phyloP scores from a whole-genome alignment of 192 early-diverging fungal species.

The Blastocladiella britannica region DNA sequence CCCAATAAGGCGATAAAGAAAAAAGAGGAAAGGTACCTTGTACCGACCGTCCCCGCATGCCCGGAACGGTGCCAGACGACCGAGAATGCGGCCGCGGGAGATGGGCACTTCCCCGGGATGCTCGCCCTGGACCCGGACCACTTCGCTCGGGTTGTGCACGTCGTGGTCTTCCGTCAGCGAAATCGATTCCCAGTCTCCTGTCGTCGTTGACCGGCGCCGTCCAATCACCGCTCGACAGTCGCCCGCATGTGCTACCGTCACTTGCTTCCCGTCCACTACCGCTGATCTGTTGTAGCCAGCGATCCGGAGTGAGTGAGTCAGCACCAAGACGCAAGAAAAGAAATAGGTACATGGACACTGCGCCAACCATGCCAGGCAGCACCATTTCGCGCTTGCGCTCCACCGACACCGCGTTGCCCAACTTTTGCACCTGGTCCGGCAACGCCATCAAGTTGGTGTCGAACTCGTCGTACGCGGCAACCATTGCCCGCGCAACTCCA shows the following conservation, averaged over 20 bases:
- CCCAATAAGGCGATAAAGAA: no score
- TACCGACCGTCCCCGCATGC: constrained; percentile 50
- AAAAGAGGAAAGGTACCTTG: no score
- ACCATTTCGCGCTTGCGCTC: neutral
- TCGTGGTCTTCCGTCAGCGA: constrained; percentile 44
- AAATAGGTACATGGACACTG: no score
- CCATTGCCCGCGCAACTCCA: neutral
- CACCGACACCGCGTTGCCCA: no score
- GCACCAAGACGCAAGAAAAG: no score
- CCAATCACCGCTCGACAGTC: neutral
- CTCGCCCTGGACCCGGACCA: constrained; percentile 31
- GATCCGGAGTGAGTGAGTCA: no score
- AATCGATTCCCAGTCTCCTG: constrained; percentile 25
- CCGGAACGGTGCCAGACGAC: constrained; percentile 22
- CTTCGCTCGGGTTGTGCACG: constrained; percentile 24
- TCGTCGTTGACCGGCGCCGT: constrained; percentile 6
- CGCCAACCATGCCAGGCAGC: neutral
- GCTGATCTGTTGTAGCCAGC: no score
- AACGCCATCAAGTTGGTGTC: neutral
- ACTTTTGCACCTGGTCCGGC: no score
- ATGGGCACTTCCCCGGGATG: constrained; percentile 57
- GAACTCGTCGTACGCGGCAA: neutral
- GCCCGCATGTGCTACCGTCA: neutral
- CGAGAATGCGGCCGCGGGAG: constrained; percentile 32
- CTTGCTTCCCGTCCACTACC: neutral